Conservation (phyloP, 225 moss, liverwort and hornwort species). For the Polytrichum commune region DNA sequence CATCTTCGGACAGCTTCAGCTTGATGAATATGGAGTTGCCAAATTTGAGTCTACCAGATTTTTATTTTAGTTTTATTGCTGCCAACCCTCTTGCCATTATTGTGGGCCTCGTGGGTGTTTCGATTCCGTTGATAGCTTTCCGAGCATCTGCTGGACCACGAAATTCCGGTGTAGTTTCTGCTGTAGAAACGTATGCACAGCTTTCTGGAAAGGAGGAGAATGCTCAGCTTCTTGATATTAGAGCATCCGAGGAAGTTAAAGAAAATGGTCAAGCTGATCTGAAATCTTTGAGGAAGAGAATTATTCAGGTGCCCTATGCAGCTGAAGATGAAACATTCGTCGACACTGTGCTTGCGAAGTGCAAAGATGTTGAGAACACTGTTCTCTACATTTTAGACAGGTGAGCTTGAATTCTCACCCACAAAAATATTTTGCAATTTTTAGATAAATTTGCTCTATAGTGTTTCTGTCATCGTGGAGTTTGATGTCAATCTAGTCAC, state of each 20-base stretch:
- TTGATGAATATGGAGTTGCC: slow-evolving; percentile 9
- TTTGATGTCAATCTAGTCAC: too few species aligned
- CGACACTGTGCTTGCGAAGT: slow-evolving; percentile 46
- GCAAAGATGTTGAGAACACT: slow-evolving; percentile 55
- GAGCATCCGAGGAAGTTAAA: slow-evolving; percentile 44
- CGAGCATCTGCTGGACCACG: slow-evolving; percentile 30
- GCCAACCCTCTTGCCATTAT: slow-evolving; percentile 60
- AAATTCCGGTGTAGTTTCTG: slow-evolving; percentile 50
- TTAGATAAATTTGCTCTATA: too few species aligned
- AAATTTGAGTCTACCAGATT: slow-evolving; percentile 23
- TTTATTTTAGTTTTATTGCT: slow-evolving; percentile 34
- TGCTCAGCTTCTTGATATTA: slow-evolving; percentile 66
- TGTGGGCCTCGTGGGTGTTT: slow-evolving; percentile 42
- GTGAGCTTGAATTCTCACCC: slow-evolving; percentile 16
- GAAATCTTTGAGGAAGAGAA: slow-evolving; percentile 55
- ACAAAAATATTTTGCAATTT: too few species aligned
- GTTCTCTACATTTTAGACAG: slow-evolving; percentile 75
- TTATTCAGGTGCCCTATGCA: slow-evolving; percentile 45
- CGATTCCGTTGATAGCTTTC: slow-evolving; percentile 46
- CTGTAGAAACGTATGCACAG: slow-evolving; percentile 47
- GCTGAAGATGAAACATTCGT: slow-evolving; percentile 39
- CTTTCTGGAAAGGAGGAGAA: slow-evolving; percentile 37
- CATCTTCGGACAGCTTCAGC: slow-evolving; percentile 8
- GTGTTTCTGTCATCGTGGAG: too few species aligned
- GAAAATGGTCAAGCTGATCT: slow-evolving; percentile 67